Base-by-base conservation (phyloP, 495 filamentous ascomycete genomes). In the Evernia prunastri region DNA sequence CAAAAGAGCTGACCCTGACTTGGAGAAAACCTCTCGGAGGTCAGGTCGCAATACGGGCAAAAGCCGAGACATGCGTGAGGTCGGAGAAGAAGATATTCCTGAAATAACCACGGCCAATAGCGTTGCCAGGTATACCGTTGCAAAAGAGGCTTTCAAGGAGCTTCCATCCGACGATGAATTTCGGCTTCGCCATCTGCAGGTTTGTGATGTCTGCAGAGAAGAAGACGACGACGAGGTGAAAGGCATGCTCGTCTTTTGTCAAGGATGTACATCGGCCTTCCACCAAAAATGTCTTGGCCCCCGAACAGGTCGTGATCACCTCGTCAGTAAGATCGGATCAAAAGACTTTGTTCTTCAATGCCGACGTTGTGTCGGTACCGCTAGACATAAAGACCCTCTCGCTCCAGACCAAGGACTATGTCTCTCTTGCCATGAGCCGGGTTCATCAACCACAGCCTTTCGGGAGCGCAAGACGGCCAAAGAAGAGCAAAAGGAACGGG, bases 281-380 rank as follows among this genome's bases (percentile, higher is more conserved):
- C 95, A 99, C 70, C 87, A 89, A 68, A 70, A 67, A 39, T 99
- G 95, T 71, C 78, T 99, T 18, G 90, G 92, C 25, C 72, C 77
- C n/a, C 85, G 93, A 23, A 82, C 77, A 37, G 72, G 67, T 15
- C 82, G 95, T 51, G 91, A 96, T 8, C 94, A 97, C 74, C 78
- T 93, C n/a, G 90, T 95, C 31, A 97, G 94, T n/a, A 97, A 96
- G 72, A 78, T 97, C 56, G 84, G 76, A 6, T 77, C 85, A 7
- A 85, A 87, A 18, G 77, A 88, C 20, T 97, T 94, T 68, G 86
- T 97, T 45, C 76, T 97, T 42, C 95, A 99, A 72, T 99, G 95
- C 73, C 86, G 84, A 63, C 88, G 87, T 49, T 99, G 95, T 70
- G 77, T 97, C 51, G 85, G 88, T 29, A 70, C 77, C 23, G 74